phyloP scores from a whole-genome alignment of 2,329 filamentous ascomycete genomes.

The Colletotrichum camelliae region DNA sequence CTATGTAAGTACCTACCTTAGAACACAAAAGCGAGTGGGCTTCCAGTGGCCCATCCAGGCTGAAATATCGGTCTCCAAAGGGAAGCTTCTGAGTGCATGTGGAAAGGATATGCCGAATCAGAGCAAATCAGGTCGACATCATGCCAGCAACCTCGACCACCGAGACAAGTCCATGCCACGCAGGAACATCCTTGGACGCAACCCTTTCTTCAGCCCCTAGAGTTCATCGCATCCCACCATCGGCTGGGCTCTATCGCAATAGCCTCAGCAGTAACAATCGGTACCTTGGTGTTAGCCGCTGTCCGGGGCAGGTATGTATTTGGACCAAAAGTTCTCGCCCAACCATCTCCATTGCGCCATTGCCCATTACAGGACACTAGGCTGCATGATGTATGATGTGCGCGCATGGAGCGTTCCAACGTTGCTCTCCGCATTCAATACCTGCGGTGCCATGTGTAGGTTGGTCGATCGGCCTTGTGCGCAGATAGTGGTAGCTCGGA shows the following conservation, averaged over 20 bases:
- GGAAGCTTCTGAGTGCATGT: background rate
- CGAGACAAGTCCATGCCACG: background rate
- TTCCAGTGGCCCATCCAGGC: background rate
- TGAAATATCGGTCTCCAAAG: background rate
- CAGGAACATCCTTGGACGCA: constrained; percentile 13
- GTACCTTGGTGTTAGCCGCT: constrained; percentile 3
- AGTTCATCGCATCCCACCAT: constrained; percentile 9
- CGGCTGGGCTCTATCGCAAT: background rate
- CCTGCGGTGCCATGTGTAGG: background rate
- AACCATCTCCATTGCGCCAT: background rate
- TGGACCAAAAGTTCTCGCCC: background rate
- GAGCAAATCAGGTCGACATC: background rate
- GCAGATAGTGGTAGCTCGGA: background rate
- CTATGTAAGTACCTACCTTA: too few relatives aligned
- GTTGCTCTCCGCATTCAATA: background rate
- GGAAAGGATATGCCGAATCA: background rate
- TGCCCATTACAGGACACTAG: background rate
- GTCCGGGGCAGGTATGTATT: background rate
- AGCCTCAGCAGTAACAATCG: background rate
- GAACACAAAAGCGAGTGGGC: background rate
- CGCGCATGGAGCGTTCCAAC: background rate
- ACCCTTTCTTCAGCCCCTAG: constrained; percentile 14
- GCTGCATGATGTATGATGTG: background rate
- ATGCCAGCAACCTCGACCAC: background rate
- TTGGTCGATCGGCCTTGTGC: background rate